A percentile compares a stretch with the other conserved stretches of the same genome.
Conservation (phyloP, 2,329 filamentous ascomycete species). For the Pseudocercospora musae region DNA sequence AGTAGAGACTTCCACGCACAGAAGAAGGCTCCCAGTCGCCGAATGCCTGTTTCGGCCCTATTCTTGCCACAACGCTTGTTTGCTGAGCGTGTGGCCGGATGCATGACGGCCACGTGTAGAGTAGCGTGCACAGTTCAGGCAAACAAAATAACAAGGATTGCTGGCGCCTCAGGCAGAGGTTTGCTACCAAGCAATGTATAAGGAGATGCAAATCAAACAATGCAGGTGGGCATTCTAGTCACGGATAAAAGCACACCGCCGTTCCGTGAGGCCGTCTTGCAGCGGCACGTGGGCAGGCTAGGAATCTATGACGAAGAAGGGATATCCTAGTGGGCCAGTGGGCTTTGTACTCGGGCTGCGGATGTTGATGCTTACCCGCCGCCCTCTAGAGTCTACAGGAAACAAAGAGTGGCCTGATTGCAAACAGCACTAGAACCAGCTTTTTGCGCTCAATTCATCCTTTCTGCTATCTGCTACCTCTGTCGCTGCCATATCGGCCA, state of each 20-base stretch:
- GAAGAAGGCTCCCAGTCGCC: constrained; percentile 43
- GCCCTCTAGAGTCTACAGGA: not conserved
- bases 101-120: not conserved
- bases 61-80: not conserved
- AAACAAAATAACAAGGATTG: not conserved
- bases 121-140: not conserved
- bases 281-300: not conserved
- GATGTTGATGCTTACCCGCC: constrained; percentile 1
- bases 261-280: not conserved
- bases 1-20: constrained; percentile 65
- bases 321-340: not conserved
- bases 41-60: constrained; percentile 11
- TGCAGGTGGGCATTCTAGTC: not conserved
- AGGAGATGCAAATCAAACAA: not conserved
- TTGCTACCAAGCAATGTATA: too few species aligned
- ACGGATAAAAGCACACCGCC: not conserved
- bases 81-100: not conserved
- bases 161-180: not conserved
- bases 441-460: not conserved
- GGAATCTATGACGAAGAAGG: not conserved
- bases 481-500: not conserved
- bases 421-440: not conserved
- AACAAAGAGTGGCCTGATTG: not conserved
- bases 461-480: not conserved
- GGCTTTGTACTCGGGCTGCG: not conserved